Evolutionary conservation across 768 basidiomycete species (phyloP), one percentile per base, ranked within the genome.

Genomic region (Hygrocybe punicea): DNA sequence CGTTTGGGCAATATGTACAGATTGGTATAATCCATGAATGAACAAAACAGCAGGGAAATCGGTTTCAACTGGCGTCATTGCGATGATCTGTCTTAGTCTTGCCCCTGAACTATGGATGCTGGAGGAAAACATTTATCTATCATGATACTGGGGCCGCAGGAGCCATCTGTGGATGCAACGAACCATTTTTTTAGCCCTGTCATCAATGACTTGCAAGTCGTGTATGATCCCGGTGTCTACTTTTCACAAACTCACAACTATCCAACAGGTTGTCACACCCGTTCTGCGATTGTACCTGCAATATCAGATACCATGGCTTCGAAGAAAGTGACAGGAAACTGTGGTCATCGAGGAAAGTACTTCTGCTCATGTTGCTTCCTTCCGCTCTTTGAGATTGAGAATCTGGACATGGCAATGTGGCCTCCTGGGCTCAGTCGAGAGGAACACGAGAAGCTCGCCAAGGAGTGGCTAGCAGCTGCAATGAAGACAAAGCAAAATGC

Each of bases 61-160:
- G 5, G 37, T 42, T 13, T 53, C 51, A 3, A 33, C 21, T 29
- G 51, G 51, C 3, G n/a, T 37, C 23, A 37, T 53, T n/a, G 34
- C 51, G 33, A 39, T 53, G 51, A 25, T 42, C 14, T 53, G 51
- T 25, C 37, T 39, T 17, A 53, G 37, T 24, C 39, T 53, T 17
- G 35, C 51, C 11, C 51, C 51, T 37, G 25, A n/a, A 4, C 17
- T 58, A 6, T 36, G 57, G 6, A 40, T 23, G 4, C 57, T 34
- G 0, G 60, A 74, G 25, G 8, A 50, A 19, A 75, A 78, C 49
- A 61, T 53, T 19, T 53, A 53, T 25, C 37, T 39, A 9, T 6
- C 10, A 21, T 77, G 56, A 73, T 77, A n/a, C 74, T 71, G 2
- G 73, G 76, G 0, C 76, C 75, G 0, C 47, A 61, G 2, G 66